Evolutionary conservation across 2,329 filamentous ascomycete species (phyloP).

Genomic region (Calonectria henricotiae): DNA sequence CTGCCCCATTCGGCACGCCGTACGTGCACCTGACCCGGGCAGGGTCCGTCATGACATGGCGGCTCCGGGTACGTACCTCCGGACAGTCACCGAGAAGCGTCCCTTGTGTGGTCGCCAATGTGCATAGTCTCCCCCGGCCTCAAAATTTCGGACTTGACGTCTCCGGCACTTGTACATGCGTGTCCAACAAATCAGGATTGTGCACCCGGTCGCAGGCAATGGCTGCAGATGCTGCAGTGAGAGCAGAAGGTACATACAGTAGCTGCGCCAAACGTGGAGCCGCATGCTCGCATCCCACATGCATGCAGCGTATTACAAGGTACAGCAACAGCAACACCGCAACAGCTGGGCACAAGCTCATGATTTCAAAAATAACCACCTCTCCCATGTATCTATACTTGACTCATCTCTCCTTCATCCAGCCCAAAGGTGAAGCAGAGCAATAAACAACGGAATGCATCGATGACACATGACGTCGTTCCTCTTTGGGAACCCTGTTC

Average conservation of each 20-base stretch:
- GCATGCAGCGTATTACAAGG: slow-evolving; percentile 12
- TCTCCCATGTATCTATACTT: background rate
- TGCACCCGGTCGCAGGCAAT: background rate
- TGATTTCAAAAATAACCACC: background rate
- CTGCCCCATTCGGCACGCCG: slow-evolving; percentile 13
- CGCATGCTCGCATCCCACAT: slow-evolving; percentile 24
- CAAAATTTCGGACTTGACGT: slow-evolving; percentile 22
- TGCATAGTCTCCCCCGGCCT: background rate
- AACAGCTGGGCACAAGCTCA: slow-evolving; percentile 1
- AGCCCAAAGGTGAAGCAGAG: background rate
- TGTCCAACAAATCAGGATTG: background rate
- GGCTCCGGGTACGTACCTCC: slow-evolving; percentile 49
- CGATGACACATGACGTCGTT: slow-evolving; percentile 45
- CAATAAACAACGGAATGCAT: background rate
- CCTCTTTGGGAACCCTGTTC: slow-evolving; percentile 35
- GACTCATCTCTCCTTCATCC: slow-evolving; percentile 11
- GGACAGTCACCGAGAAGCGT: slow-evolving; percentile 50
- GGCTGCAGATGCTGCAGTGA: background rate
- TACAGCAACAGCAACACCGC: background rate
- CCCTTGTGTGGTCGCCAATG: too few relatives aligned
- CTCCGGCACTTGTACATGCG: slow-evolving; percentile 12
- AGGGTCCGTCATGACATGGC: slow-evolving; percentile 37
- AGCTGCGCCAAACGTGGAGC: slow-evolving; percentile 9
- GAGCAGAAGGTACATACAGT: background rate
- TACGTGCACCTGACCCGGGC: slow-evolving; percentile 34